Evolutionary conservation across 2,329 filamentous ascomycete species (phyloP).

Genomic region (Diaporthe aspalathi): DNA sequence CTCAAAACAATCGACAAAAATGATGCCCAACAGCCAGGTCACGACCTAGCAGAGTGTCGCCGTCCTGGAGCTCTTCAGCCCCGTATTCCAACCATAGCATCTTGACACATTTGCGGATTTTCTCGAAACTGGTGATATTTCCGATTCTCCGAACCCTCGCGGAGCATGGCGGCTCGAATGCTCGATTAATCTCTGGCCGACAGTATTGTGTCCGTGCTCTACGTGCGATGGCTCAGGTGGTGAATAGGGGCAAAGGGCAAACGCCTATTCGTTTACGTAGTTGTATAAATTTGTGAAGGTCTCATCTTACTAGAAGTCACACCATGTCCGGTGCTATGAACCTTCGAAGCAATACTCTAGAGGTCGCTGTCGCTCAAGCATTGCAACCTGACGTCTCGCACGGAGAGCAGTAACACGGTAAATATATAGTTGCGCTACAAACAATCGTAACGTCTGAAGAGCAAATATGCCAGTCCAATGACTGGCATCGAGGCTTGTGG

Average conservation of each 20-base stretch:
- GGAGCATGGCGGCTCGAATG: neutral
- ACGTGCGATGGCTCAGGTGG: too few relatives aligned
- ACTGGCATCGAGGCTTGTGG: neutral
- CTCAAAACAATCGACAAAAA: neutral
- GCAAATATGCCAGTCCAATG: neutral
- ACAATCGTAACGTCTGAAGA: too few relatives aligned
- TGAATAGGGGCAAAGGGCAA: neutral
- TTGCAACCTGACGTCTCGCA: too few relatives aligned
- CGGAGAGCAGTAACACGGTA: neutral
- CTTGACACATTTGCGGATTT: constrained; percentile 1
- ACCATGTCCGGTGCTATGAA: too few relatives aligned
- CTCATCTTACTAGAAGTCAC: too few relatives aligned
- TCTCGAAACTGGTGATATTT: neutral
- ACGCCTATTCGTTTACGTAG: neutral
- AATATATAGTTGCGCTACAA: neutral
- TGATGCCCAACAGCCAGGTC: neutral
- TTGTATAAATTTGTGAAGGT: neutral
- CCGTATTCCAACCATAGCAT: neutral
- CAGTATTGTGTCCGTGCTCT: too few relatives aligned
- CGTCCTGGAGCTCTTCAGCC: neutral
- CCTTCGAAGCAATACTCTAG: neutral
- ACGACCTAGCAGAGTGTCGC: neutral
- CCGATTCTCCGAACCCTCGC: neutral
- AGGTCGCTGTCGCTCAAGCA: too few relatives aligned
- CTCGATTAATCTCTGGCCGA: neutral